Evolutionary conservation across 2,329 filamentous ascomycete species (phyloP).

Genomic region (Hymenoscyphus salicellus): DNA sequence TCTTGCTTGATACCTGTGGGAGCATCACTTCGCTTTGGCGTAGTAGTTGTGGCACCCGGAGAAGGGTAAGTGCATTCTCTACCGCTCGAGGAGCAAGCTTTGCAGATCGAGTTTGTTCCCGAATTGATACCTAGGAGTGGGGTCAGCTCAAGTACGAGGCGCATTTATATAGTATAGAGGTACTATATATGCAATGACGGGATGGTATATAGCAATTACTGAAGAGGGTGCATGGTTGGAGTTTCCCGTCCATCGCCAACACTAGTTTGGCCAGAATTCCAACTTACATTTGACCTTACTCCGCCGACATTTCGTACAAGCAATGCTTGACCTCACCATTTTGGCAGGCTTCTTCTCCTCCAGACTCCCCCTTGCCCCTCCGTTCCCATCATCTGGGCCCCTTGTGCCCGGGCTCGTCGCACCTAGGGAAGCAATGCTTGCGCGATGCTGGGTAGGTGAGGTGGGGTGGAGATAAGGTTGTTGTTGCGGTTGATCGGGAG

Average conservation of each 20-base stretch:
- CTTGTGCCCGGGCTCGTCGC: slow-evolving; percentile 26
- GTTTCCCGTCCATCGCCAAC: not conserved
- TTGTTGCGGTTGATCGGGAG: slow-evolving; percentile 19
- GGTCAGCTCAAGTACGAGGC: slow-evolving; percentile 14
- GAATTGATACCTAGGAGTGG: slow-evolving; percentile 50
- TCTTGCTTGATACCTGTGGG: slow-evolving; percentile 32
- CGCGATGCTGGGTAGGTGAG: slow-evolving; percentile 31
- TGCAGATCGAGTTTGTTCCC: slow-evolving; percentile 68
- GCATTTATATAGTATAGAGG: slow-evolving; percentile 1
- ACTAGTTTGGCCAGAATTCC: not conserved
- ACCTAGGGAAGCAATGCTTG: slow-evolving; percentile 27
- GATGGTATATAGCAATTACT: not conserved
- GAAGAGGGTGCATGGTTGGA: not conserved
- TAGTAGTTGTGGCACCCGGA: slow-evolving; percentile 38
- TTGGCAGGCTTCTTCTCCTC: slow-evolving; percentile 44
- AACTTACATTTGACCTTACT: slow-evolving; percentile 82
- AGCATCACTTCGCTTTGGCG: slow-evolving; percentile 31
- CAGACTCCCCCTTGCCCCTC: slow-evolving; percentile 35
- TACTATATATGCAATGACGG: not conserved
- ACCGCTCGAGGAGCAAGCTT: slow-evolving; percentile 68
- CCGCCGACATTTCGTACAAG: slow-evolving; percentile 70
- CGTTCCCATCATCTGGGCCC: slow-evolving; percentile 31
- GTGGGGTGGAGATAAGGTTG: slow-evolving; percentile 32
- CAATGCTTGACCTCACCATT: slow-evolving; percentile 74
- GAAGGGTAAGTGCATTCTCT: slow-evolving; percentile 72